Conservation (phyloP, 495 filamentous ascomycete species). For the Xanthoparmelia taractica region DNA sequence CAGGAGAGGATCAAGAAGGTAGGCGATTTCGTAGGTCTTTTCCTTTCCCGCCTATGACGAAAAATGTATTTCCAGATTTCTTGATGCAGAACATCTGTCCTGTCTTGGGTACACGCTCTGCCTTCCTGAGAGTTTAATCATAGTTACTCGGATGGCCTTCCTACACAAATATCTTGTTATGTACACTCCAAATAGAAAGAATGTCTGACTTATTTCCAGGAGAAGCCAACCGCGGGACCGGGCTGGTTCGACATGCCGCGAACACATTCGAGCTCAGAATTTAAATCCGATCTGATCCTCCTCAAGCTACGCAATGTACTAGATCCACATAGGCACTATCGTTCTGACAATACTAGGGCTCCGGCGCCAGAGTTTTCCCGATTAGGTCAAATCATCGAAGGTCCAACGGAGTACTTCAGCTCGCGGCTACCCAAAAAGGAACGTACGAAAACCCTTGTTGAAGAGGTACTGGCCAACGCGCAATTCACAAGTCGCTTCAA, state of each 20-base stretch:
- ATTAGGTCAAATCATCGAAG: constrained; percentile 81
- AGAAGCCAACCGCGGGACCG: constrained; percentile 53
- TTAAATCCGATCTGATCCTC: constrained; percentile 81
- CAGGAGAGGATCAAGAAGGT: constrained; percentile 42
- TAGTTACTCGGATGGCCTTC: constrained; percentile 78
- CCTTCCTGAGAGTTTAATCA: constrained; percentile 75
- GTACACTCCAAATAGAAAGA: constrained; percentile 6
- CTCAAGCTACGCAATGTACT: constrained; percentile 81
- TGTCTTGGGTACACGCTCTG: constrained; percentile 71
- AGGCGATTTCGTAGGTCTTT: constrained; percentile 26
- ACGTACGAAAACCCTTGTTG: constrained; percentile 81
- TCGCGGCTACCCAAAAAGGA: constrained; percentile 76
- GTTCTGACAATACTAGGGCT: constrained; percentile 64
- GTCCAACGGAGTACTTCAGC: constrained; percentile 79
- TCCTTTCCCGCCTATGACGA: constrained; percentile 54
- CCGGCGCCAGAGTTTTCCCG: constrained; percentile 72
- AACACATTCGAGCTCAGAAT: constrained; percentile 72
- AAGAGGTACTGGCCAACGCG: constrained; percentile 69
- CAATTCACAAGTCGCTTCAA: constrained; percentile 53
- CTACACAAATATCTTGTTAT: constrained; percentile 11
- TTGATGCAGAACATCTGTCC: constrained; percentile 58
- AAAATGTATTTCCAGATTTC: constrained; percentile 48
- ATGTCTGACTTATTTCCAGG: constrained; percentile 28
- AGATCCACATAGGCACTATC: constrained; percentile 86
- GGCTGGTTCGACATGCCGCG: constrained; percentile 80